Evolutionary conservation across 2,329 filamentous ascomycete genomes (phyloP).

Genomic region (Aureobasidium sp.): DNA sequence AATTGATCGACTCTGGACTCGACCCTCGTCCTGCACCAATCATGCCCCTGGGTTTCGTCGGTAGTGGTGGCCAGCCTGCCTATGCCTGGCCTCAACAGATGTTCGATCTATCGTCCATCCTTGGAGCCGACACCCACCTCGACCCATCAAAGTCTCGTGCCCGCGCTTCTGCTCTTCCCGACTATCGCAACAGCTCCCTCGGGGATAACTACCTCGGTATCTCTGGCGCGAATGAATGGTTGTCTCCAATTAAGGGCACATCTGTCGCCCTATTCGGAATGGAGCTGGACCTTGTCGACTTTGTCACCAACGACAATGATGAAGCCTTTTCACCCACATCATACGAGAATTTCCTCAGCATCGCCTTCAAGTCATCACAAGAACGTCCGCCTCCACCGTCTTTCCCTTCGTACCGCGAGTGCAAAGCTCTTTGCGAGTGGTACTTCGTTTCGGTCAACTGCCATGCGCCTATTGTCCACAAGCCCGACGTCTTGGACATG

Average conservation of each 20-base stretch:
- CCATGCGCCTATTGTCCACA: slow-evolving; percentile 71
- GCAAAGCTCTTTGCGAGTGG: slow-evolving; percentile 63
- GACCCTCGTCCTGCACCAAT: slow-evolving; percentile 46
- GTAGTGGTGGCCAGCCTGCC: background rate
- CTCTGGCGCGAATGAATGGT: slow-evolving; percentile 53
- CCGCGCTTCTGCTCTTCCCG: slow-evolving; percentile 30
- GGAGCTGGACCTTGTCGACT: slow-evolving; percentile 70
- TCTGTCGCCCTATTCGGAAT: slow-evolving; percentile 71
- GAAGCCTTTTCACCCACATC: slow-evolving; percentile 58
- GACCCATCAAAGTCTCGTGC: slow-evolving; percentile 10
- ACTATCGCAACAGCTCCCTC: slow-evolving; percentile 40
- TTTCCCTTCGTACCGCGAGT: slow-evolving; percentile 57
- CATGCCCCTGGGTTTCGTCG: slow-evolving; percentile 6
- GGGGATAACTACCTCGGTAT: slow-evolving; percentile 62
- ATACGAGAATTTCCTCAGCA: slow-evolving; percentile 61
- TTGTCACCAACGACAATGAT: slow-evolving; percentile 59
- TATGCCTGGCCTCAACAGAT: slow-evolving; percentile 14
- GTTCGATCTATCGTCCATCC: slow-evolving; percentile 15
- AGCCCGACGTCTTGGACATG: slow-evolving; percentile 62
- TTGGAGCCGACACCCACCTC: slow-evolving; percentile 13
- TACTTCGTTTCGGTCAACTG: slow-evolving; percentile 67
- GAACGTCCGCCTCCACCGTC: slow-evolving; percentile 48
- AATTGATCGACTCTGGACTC: slow-evolving; percentile 54
- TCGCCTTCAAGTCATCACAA: slow-evolving; percentile 52
- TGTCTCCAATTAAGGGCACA: slow-evolving; percentile 70